Conservation (phyloP, 345 rosid genomes). For the Gossypioides kirkii region DNA sequence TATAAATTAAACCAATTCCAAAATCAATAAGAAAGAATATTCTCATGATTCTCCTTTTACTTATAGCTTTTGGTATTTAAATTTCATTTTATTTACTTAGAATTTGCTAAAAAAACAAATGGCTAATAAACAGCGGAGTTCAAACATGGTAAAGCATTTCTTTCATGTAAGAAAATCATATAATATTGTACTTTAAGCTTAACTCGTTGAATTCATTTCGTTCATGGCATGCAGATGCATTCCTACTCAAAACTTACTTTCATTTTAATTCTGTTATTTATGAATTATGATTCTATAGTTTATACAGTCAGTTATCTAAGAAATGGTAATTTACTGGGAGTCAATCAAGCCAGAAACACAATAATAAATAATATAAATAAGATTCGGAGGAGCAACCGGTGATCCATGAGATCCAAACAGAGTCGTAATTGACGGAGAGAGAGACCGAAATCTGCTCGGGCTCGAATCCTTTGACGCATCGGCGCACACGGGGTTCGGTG, state of each 20-base stretch:
- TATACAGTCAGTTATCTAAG: neutral
- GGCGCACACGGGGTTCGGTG: constrained; percentile 55
- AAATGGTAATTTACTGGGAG: neutral
- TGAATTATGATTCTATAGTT: neutral
- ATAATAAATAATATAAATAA: neutral
- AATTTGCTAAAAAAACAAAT: too few species aligned
- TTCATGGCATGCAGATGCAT: neutral
- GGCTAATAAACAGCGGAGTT: too few species aligned
- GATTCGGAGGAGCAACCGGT: constrained; percentile 37
- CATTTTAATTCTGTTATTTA: neutral
- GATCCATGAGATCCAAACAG: constrained; percentile 77
- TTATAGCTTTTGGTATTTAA: too few species aligned
- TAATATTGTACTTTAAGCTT: neutral
- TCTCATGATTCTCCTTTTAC: too few species aligned
- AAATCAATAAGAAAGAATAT: neutral
- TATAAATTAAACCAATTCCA: neutral
- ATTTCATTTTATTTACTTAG: too few species aligned
- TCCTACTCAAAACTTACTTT: neutral
- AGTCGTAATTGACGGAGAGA: constrained; percentile 46
- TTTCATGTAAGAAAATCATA: neutral
- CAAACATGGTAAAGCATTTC: too few species aligned
- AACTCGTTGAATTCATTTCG: neutral
- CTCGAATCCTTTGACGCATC: constrained; percentile 43
- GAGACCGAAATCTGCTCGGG: constrained; percentile 72
- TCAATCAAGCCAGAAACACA: neutral